These are phyloP conservation scores for Plasmodium cynomolgi DNA, from an alignment of 169 alveolate genomes.

Conservation along the genomic window DNA sequence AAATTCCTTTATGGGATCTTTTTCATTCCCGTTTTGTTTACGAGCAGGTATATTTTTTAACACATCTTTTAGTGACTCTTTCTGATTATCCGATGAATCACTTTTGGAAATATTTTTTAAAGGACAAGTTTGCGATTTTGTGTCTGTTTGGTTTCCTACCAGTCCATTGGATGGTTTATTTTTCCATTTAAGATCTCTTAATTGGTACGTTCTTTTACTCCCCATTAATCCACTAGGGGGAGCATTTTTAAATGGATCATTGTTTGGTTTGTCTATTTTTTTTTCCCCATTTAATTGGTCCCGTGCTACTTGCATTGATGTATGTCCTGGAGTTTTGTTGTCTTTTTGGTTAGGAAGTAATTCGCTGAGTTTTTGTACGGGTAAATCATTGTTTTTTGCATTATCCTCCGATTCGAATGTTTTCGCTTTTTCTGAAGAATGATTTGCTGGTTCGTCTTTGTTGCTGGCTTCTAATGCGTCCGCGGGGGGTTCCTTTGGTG, in stretches of 20 bases:
- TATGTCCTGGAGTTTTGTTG: background rate
- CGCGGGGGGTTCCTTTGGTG: background rate
- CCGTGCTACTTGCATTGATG: background rate
- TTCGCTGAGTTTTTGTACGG: background rate
- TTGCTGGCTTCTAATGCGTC: background rate
- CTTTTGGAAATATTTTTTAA: background rate
- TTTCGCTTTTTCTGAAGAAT: background rate
- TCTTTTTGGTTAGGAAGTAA: background rate
- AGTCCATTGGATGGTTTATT: background rate
- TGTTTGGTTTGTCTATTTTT: background rate
- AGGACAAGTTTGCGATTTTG: background rate
- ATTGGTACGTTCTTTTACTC: background rate
- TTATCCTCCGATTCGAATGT: background rate
- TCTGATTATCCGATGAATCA: background rate
- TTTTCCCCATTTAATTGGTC: background rate
- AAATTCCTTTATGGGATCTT: background rate
- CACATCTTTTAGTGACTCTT: background rate
- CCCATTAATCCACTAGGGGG: constrained; percentile 11
- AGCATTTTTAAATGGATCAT: background rate
- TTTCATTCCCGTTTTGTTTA: background rate
- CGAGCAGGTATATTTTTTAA: background rate
- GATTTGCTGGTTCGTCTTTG: background rate
- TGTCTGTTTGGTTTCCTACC: background rate
- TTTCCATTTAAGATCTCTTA: background rate
- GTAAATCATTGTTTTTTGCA: no score